Base-by-base conservation (phyloP, 139 green algal genomes). In the Eudorina sp. region DNA sequence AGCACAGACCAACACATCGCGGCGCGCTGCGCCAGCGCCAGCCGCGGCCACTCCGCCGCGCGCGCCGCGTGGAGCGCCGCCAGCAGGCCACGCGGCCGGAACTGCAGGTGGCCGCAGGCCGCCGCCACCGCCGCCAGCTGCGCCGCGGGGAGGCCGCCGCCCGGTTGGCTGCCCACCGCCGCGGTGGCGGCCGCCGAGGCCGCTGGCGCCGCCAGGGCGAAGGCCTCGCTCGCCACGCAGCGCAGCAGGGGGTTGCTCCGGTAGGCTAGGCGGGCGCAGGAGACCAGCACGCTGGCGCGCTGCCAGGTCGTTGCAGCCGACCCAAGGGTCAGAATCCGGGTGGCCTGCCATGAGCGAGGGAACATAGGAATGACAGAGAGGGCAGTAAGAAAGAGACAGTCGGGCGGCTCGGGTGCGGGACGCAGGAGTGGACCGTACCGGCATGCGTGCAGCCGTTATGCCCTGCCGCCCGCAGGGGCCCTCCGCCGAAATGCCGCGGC, bases 1-100 rank as follows among this genome's bases (percentile, higher is more conserved):
- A 87, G 45, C 45, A 79, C 45, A 29, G 81, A 21, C 81, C 81
- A 87, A 4, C 29, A 46, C 9, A 87, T 31, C 18, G 81, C 16
- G 13, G 64, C 81, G 4, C 64, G 62, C 62, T 87, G 81, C 0
- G 45, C 18, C 31, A 87, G 45, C 60, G 45, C 34, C 21, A 87
- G 34, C 3, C 60, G 64, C 21, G 45, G 41, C 81, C 81, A 87
- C 0, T 34, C 62, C 31, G n/a, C 46, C 11, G 3, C 23, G 0
- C 45, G 31, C 4, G 45, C 31, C 7, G 19, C 66, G 45, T 66
- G 21, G 21, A 87, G 43, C 64, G 64, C 64, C 5, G 45, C 5
- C 43, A 87, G 43, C 64, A 87, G 62, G 6, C 81, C 81, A 21
- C 23, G 81, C 45, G 81, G 81, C 7, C 81, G 81, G 81, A 40